These are phyloP conservation scores for Phlebopus sp. DNA, from an alignment of 1,284 basidiomycete genomes.

Conservation along the genomic window DNA sequence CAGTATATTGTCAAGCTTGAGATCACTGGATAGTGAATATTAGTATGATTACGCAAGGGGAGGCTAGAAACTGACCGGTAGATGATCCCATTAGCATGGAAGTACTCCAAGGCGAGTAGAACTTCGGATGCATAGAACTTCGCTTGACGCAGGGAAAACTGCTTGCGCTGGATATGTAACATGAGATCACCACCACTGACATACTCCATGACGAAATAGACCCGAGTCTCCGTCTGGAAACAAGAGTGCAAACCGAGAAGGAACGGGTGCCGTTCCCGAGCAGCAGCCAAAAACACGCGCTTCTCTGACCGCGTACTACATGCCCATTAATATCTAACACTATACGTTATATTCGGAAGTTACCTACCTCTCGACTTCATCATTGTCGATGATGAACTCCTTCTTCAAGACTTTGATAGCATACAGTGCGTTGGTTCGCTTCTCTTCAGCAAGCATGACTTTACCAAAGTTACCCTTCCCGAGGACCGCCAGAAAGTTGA, in stretches of 20 bases:
- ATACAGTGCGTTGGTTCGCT: constrained; percentile 83
- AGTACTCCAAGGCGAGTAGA: constrained; percentile 94
- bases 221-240: constrained; percentile 99
- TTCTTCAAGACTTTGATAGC: constrained; percentile 99
- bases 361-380: constrained; percentile 93
- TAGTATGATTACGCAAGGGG: background rate
- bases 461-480: constrained; percentile 99
- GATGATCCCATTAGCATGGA: constrained; percentile 97
- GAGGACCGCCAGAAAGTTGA: constrained; percentile 98
- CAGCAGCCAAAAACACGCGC: constrained; percentile 95
- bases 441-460: constrained; percentile 99
- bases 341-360: constrained; percentile 5
- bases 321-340: constrained; percentile 5
- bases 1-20: constrained; percentile 98
- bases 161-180: constrained; percentile 91
- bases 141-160: constrained; percentile 93
- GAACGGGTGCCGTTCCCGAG: constrained; percentile 96
- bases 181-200: constrained; percentile 96
- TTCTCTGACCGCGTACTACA: constrained; percentile 96
- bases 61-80: constrained; percentile 66
- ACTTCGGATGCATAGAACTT: constrained; percentile 99
- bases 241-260: constrained; percentile 95
- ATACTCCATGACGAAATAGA: constrained; percentile 94
- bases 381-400: constrained; percentile 99
- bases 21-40: constrained; percentile 57